Evolutionary conservation across 2,329 filamentous ascomycete genomes (phyloP).

Genomic region (Alternaria tenuissima): DNA sequence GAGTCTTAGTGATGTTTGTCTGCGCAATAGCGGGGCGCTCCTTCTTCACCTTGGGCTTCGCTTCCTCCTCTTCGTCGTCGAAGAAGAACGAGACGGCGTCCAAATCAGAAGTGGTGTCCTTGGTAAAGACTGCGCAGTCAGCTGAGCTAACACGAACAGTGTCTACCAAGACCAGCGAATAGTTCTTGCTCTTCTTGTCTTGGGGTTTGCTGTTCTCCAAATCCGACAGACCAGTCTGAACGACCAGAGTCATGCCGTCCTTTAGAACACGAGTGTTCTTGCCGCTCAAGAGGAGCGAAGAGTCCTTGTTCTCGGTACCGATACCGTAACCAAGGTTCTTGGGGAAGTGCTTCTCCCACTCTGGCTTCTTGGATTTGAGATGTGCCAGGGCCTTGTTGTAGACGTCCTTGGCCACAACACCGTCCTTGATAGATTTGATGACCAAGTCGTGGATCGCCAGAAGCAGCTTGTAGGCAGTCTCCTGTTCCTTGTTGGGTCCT

Average conservation of each 20-base stretch:
- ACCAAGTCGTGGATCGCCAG: slow-evolving; percentile 86
- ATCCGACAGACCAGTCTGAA: slow-evolving; percentile 89
- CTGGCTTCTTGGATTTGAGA: slow-evolving; percentile 89
- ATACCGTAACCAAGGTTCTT: slow-evolving; percentile 93
- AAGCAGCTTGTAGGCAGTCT: slow-evolving; percentile 91
- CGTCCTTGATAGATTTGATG: slow-evolving; percentile 88
- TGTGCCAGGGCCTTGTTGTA: slow-evolving; percentile 85
- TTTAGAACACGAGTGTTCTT: slow-evolving; percentile 86
- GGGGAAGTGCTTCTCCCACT: slow-evolving; percentile 92
- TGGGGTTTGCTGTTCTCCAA: slow-evolving; percentile 86
- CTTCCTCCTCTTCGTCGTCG: slow-evolving; percentile 87
- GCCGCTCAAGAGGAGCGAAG: slow-evolving; percentile 81
- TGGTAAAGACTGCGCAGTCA: slow-evolving; percentile 91
- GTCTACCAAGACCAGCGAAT: slow-evolving; percentile 90
- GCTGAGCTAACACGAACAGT: slow-evolving; percentile 83
- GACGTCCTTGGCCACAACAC: slow-evolving; percentile 84
- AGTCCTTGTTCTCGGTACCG: slow-evolving; percentile 88
- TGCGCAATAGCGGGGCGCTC: slow-evolving; percentile 87
- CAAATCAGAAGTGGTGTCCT: slow-evolving; percentile 87
- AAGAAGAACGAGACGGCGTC: slow-evolving; percentile 99
- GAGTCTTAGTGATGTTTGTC: slow-evolving; percentile 94
- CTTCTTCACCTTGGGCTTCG: slow-evolving; percentile 88
- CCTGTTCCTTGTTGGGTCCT: slow-evolving; percentile 95
- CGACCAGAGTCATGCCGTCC: slow-evolving; percentile 95
- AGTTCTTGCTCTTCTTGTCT: slow-evolving; percentile 87